These are phyloP conservation scores for Oryza officinalis DNA, from an alignment of 176 grass and related monocot species.

Conservation along the genomic window DNA sequence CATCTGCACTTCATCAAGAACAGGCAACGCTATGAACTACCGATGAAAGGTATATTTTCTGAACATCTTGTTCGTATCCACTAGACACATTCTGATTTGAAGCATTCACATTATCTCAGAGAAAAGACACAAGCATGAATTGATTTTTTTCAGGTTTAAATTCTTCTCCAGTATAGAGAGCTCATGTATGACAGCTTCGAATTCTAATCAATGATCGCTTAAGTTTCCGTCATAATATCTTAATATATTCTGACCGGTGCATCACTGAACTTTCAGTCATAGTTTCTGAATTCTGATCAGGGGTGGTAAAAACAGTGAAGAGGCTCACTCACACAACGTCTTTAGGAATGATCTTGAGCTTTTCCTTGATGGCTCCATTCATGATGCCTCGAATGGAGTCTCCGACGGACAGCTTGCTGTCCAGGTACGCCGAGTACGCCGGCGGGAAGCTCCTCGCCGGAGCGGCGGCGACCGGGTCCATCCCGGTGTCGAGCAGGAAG, in stretches of 20 bases:
- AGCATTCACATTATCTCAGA: neutral
- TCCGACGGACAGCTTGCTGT: constrained; percentile 29
- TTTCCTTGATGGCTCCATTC: constrained; percentile 77
- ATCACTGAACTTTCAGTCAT: no score
- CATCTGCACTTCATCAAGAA: neutral
- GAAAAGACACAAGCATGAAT: neutral
- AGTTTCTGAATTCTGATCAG: no score
- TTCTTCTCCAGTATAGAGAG: no score
- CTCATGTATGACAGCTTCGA: neutral
- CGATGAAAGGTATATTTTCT: neutral
- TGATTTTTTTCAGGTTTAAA: neutral
- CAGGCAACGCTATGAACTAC: neutral
- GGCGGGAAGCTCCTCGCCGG: neutral
- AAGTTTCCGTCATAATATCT: no score
- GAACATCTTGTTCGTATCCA: neutral
- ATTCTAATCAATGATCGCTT: neutral
- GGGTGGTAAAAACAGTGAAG: neutral
- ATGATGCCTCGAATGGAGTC: constrained; percentile 53
- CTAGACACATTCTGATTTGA: no score
- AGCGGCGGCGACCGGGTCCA: constrained; percentile 42
- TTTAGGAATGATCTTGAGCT: constrained; percentile 81
- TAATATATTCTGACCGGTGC: no score
- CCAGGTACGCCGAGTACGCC: constrained; percentile 59
- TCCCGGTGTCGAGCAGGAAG: constrained; percentile 70
- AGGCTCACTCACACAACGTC: constrained; percentile 43